Conservation (phyloP, 352 stramenopile genomes). For the Stephanocyclus meneghinianus region DNA sequence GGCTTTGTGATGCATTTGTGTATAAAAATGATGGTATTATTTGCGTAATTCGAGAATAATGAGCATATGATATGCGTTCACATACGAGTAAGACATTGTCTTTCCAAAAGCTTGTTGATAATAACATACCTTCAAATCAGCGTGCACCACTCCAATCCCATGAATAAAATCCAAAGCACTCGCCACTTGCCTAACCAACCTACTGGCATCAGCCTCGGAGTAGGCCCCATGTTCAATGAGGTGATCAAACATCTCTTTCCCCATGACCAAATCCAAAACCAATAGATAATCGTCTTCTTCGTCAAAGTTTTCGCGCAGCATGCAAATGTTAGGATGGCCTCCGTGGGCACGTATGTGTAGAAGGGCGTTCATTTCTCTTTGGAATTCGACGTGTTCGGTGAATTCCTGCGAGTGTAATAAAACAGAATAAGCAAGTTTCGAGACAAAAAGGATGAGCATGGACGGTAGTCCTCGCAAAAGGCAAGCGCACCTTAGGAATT, state of each 20-base stretch:
- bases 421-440: not conserved
- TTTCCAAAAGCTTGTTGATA: constrained; percentile 22
- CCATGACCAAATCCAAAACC: constrained; percentile 62
- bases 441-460: not conserved
- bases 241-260: constrained; percentile 72
- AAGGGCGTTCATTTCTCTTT: constrained; percentile 73
- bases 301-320: constrained; percentile 69
- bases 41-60: constrained; percentile 12
- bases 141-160: constrained; percentile 75
- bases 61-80: too few relatives aligned
- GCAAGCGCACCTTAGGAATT: constrained; percentile 60
- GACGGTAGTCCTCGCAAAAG: not conserved
- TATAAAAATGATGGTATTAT: constrained; percentile 19
- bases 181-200: constrained; percentile 56
- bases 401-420: constrained; percentile 24
- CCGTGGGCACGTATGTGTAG: constrained; percentile 66
- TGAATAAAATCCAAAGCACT: constrained; percentile 74
- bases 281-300: constrained; percentile 49
- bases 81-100: too few relatives aligned
- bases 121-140: constrained; percentile 37
- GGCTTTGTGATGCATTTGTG: constrained; percentile 31
- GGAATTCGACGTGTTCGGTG: constrained; percentile 68
- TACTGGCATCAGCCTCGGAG: constrained; percentile 55
- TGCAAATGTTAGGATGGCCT: constrained; percentile 69
- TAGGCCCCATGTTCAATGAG: constrained; percentile 68